A percentile compares a stretch with the other conserved stretches of the same genome.
Conservation (phyloP, 2,329 filamentous ascomycete species). For the Xylariaceae sp. region DNA sequence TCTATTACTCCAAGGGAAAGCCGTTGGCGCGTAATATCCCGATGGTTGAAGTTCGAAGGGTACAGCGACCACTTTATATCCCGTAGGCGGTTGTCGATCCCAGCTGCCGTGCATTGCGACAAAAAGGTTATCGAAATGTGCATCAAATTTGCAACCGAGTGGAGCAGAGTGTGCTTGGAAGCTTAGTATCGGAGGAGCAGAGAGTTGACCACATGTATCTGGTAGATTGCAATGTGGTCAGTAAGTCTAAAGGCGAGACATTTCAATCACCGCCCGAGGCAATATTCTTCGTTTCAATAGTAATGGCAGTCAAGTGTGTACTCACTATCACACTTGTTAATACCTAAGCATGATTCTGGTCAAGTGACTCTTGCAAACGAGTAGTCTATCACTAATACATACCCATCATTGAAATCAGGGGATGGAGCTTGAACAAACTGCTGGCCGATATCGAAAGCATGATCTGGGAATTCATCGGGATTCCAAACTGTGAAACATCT, state of each 20-base stretch:
- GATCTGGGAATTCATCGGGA: slow-evolving; percentile 35
- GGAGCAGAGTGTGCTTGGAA: slow-evolving; percentile 58
- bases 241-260: too few relatives aligned
- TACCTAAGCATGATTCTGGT: too few relatives aligned
- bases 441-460: slow-evolving; percentile 29
- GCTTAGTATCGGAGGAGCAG: slow-evolving; percentile 42
- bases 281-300: too few relatives aligned
- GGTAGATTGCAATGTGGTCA: too few relatives aligned
- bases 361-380: too few relatives aligned
- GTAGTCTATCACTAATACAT: too few relatives aligned
- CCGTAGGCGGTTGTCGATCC: slow-evolving; percentile 31
- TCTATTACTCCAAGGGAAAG: slow-evolving; percentile 33
- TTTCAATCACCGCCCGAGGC: too few relatives aligned
- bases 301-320: too few relatives aligned
- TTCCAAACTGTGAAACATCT: slow-evolving; percentile 37
- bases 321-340: too few relatives aligned
- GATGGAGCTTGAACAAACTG: slow-evolving; percentile 31
- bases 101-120: slow-evolving; percentile 62
- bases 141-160: slow-evolving; percentile 60
- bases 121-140: slow-evolving; percentile 51
- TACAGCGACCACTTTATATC: slow-evolving; percentile 36
- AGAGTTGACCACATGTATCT: slow-evolving; percentile 19
- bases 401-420: slow-evolving; percentile 25
- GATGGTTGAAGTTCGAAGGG: slow-evolving; percentile 31
- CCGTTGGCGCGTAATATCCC: slow-evolving; percentile 27